These are phyloP conservation scores for Trichoderma polysporum DNA, from an alignment of 2,329 filamentous ascomycete species.

Conservation along the genomic window DNA sequence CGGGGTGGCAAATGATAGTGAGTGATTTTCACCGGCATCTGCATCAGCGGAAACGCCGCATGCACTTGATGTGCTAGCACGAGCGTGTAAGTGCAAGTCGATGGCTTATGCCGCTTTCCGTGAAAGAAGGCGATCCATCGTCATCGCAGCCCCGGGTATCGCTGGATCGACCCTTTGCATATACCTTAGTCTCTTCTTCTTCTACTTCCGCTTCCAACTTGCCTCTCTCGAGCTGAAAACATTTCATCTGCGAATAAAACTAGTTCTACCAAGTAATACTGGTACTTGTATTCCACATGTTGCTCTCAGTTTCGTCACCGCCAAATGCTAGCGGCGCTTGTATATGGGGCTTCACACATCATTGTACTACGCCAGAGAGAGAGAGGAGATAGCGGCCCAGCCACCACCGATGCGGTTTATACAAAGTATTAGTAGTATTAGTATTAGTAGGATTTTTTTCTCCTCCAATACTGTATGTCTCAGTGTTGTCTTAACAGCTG, in stretches of 20 bases:
- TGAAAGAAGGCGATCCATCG: neutral
- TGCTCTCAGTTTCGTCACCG: conserved; percentile 3
- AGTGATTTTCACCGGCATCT: neutral
- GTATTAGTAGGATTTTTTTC: neutral
- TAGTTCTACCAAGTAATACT: too few species aligned
- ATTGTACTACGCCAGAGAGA: neutral
- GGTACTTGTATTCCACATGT: too few species aligned
- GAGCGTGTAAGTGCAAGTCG: neutral
- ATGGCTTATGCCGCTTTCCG: neutral
- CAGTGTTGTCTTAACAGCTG: neutral
- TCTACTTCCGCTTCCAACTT: neutral
- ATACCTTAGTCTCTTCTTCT: neutral
- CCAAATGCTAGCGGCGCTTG: conserved; percentile 3
- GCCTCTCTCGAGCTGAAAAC: neutral
- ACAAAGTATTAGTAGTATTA: neutral
- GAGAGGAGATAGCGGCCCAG: neutral
- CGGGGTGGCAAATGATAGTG: neutral
- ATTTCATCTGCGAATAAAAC: neutral
- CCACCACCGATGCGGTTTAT: neutral
- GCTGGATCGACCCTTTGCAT: neutral
- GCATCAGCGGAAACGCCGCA: neutral
- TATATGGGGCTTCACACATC: neutral
- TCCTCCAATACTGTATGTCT: neutral
- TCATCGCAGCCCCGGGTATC: conserved; percentile 3
- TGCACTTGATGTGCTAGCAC: neutral